A percentile compares a stretch with the other conserved stretches of the same genome.
These are phyloP conservation scores for Guyanaporus albipodus DNA, from an alignment of 768 basidiomycete species.

Conservation along the genomic window DNA sequence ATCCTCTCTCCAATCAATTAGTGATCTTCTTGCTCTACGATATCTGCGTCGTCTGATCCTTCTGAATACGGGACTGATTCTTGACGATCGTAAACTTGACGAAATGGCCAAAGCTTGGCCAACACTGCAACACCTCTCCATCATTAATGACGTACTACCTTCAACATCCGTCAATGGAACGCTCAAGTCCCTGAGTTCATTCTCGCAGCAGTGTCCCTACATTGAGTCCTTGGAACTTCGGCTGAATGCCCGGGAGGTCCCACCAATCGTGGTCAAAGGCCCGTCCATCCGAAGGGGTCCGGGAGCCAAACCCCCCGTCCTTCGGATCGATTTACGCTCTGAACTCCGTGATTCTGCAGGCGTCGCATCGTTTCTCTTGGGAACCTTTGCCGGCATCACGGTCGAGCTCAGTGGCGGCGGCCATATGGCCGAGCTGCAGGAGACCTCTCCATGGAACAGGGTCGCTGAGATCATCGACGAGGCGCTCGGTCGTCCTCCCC, in stretches of 20 bases:
- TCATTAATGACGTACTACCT: conserved; percentile 13
- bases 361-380: conserved; percentile 18
- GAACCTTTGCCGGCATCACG: conserved; percentile 4
- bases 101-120: conserved; percentile 21
- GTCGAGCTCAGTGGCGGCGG: conserved; percentile 3
- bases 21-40: conserved; percentile 2
- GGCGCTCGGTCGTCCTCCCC: conserved; percentile 11
- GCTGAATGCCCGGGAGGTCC: conserved; percentile 19
- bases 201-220: conserved; percentile 16
- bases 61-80: conserved; percentile 9
- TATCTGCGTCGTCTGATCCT: conserved; percentile 13
- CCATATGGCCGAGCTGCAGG: conserved; percentile 9
- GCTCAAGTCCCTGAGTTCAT: conserved; percentile 7
- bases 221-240: conserved; percentile 15
- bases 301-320: background rate
- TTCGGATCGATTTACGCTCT: conserved; percentile 15
- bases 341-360: conserved; percentile 17
- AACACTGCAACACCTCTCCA: conserved; percentile 13
- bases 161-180: conserved; percentile 6
- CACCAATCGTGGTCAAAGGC: background rate
- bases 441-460: conserved; percentile 21
- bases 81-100: conserved; percentile 11
- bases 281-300: background rate
- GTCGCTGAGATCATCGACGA: conserved; percentile 18
- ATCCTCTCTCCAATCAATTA: conserved; percentile 10